Percentiles rank a stretch among this genome's conserved stretches.
These are phyloP conservation scores for Haematococcus sp. DNA, from an alignment of 139 green algal species.

Conservation along the genomic window DNA sequence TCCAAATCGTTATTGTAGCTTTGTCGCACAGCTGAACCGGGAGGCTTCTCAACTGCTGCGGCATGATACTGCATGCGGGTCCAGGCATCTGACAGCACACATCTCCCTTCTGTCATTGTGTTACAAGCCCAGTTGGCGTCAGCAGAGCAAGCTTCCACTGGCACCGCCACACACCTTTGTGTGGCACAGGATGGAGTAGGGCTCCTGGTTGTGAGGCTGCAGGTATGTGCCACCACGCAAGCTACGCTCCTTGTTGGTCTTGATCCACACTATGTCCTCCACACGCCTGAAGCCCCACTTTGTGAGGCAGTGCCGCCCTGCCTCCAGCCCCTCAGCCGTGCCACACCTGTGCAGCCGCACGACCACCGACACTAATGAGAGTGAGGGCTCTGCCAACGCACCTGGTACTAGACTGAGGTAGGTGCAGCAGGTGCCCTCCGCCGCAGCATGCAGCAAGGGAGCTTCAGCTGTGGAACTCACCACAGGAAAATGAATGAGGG, in stretches of 20 bases:
- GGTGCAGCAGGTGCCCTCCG: not conserved
- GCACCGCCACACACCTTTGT: constrained; percentile 68
- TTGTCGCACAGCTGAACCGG: too few relatives aligned
- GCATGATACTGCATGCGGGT: too few relatives aligned
- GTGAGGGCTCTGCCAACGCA: not conserved
- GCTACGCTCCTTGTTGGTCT: constrained; percentile 60
- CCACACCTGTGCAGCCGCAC: constrained; percentile 54
- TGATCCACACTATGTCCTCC: constrained; percentile 84
- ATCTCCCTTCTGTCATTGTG: too few relatives aligned
- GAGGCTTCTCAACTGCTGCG: too few relatives aligned
- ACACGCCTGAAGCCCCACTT: constrained; percentile 82
- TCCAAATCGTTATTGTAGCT: too few relatives aligned
- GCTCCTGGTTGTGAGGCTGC: constrained; percentile 55
- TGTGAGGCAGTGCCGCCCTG: constrained; percentile 56
- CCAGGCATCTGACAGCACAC: too few relatives aligned
- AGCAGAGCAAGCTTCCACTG: too few relatives aligned
- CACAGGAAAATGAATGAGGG: constrained; percentile 81
- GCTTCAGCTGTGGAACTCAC: constrained; percentile 19
- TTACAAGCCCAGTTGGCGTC: too few relatives aligned
- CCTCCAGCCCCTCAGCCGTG: constrained; percentile 68
- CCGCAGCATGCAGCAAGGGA: not conserved
- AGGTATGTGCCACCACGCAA: constrained; percentile 31
- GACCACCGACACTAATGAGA: not conserved
- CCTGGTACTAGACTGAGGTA: not conserved
- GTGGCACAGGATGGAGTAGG: constrained; percentile 61